Evolutionary conservation across 441 rosid genomes (phyloP).

Genomic region (Gossypium lobatum): DNA sequence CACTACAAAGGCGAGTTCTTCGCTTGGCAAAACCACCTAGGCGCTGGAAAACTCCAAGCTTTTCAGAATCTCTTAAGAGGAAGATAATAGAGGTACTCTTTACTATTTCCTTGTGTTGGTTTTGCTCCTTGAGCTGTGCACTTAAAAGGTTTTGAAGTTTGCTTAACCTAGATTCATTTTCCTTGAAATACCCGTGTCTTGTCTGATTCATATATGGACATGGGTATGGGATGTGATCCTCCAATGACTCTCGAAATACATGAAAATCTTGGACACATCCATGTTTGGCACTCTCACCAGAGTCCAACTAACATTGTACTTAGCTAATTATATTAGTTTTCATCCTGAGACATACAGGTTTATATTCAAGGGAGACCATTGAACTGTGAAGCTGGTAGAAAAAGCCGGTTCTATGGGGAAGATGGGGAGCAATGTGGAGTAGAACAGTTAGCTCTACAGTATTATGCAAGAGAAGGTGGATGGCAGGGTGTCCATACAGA

Average conservation of each 20-base stretch:
- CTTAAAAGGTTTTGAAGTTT: neutral
- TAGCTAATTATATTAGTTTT: neutral
- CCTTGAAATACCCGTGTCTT: neutral
- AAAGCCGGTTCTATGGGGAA: constrained; percentile 81
- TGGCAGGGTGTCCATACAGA: constrained; percentile 88
- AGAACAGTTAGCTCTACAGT: constrained; percentile 88
- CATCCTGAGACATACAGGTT: constrained; percentile 36
- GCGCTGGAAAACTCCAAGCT: constrained; percentile 84
- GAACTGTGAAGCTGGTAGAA: constrained; percentile 70
- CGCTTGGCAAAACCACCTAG: constrained; percentile 93
- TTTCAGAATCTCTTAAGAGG: constrained; percentile 42
- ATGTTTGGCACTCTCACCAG: neutral
- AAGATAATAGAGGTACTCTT: constrained; percentile 61
- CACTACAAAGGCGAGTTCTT: constrained; percentile 75
- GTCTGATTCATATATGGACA: neutral
- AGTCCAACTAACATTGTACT: neutral
- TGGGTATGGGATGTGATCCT: neutral
- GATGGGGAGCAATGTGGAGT: constrained; percentile 91
- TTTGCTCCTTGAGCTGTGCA: constrained; percentile 12
- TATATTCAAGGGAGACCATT: constrained; percentile 78
- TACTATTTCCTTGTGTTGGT: neutral
- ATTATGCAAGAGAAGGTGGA: constrained; percentile 73
- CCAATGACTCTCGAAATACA: neutral
- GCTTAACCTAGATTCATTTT: neutral
- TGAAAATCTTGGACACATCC: neutral